A percentile compares a stretch with the other conserved stretches of the same genome.
These are phyloP conservation scores for Nemania diffusa DNA, from an alignment of 2,329 filamentous ascomycete genomes.

Conservation along the genomic window DNA sequence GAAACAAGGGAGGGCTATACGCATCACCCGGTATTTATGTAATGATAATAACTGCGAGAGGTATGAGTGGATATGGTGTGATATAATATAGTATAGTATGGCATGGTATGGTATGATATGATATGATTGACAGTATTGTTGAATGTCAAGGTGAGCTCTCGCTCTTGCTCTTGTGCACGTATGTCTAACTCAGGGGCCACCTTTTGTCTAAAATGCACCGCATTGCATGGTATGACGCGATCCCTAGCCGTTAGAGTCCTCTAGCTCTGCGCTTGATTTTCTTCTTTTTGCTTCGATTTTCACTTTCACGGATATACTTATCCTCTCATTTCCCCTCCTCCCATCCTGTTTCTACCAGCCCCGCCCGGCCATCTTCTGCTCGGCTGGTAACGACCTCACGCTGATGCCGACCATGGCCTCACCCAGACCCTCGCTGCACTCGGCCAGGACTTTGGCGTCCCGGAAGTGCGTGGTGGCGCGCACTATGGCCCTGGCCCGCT, in stretches of 20 bases:
- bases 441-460: constrained; percentile 84
- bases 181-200: background rate
- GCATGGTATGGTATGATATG: too few relatives aligned
- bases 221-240: background rate
- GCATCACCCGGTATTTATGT: background rate
- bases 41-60: background rate
- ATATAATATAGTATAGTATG: too few relatives aligned
- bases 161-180: too few relatives aligned
- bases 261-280: background rate
- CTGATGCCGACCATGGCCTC: constrained; percentile 99
- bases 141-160: constrained; percentile 15
- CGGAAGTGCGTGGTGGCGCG: constrained; percentile 91
- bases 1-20: background rate
- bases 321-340: background rate
- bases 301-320: too few relatives aligned
- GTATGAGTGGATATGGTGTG: background rate
- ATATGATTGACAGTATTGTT: constrained; percentile 8
- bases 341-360: constrained; percentile 74
- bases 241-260: background rate
- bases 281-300: background rate
- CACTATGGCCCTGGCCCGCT: constrained; percentile 93
- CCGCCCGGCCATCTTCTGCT: constrained; percentile 83
- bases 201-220: constrained; percentile 22
- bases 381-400: constrained; percentile 78
- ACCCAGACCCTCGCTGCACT: constrained; percentile 88